Conservation (phyloP, 2,329 filamentous ascomycete genomes). For the Stemphylium vesicarium region DNA sequence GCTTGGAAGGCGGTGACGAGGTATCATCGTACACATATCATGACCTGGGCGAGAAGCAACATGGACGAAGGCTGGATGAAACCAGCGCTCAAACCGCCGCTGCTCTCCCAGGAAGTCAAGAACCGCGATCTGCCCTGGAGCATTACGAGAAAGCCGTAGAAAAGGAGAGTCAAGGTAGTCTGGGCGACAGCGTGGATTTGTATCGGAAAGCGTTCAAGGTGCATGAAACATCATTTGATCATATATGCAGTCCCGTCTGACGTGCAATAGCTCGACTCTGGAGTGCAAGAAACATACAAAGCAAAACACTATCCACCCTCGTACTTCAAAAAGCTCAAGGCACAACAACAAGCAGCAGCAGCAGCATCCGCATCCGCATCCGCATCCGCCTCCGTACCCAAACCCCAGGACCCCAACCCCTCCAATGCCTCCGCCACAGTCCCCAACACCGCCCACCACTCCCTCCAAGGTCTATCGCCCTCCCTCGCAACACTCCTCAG, state of each 20-base stretch:
- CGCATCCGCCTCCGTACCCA: slow-evolving; percentile 42
- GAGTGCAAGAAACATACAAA: slow-evolving; percentile 85
- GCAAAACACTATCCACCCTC: slow-evolving; percentile 86
- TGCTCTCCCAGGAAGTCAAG: slow-evolving; percentile 43
- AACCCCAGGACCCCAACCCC: slow-evolving; percentile 53
- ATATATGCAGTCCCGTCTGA: slow-evolving; percentile 9
- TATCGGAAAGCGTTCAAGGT: slow-evolving; percentile 92
- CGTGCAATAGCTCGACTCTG: slow-evolving; percentile 71
- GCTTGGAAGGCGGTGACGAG: slow-evolving; percentile 49
- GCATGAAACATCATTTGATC: slow-evolving; percentile 29
- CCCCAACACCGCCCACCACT: slow-evolving; percentile 62
- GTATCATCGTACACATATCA: slow-evolving; percentile 52
- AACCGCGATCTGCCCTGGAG: slow-evolving; percentile 80
- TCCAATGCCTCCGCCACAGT: slow-evolving; percentile 60
- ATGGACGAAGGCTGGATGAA: slow-evolving; percentile 52
- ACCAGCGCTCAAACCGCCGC: slow-evolving; percentile 45
- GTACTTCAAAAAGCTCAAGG: slow-evolving; percentile 49
- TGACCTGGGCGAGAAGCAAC: slow-evolving; percentile 55
- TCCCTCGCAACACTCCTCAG: slow-evolving; percentile 73
- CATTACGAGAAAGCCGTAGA: slow-evolving; percentile 93
- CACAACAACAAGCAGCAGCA: slow-evolving; percentile 11
- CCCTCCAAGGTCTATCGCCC: slow-evolving; percentile 61
- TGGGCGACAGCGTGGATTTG: slow-evolving; percentile 85
- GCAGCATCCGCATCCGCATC: too few species aligned
- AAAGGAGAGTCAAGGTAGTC: slow-evolving; percentile 80